These are phyloP conservation scores for Colletotrichum filicis DNA, from an alignment of 2,329 filamentous ascomycete species.

Conservation along the genomic window DNA sequence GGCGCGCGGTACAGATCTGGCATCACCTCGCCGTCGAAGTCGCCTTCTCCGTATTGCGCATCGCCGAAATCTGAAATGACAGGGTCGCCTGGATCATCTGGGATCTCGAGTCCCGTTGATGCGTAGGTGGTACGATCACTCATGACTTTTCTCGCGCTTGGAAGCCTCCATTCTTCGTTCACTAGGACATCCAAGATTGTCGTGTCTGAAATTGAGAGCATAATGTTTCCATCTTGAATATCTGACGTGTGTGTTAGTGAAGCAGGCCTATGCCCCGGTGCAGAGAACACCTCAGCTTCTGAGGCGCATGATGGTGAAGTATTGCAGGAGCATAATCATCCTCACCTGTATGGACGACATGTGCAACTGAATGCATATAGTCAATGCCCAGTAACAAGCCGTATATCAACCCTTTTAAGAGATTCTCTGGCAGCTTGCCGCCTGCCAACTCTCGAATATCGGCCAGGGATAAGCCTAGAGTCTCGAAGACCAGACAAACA, in stretches of 20 bases:
- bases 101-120: slow-evolving; percentile 40
- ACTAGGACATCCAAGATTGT: slow-evolving; percentile 32
- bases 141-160: slow-evolving; percentile 42
- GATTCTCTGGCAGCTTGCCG: slow-evolving; percentile 25
- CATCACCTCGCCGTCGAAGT: slow-evolving; percentile 43
- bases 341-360: slow-evolving; percentile 31
- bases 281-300: too few relatives aligned
- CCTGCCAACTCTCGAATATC: slow-evolving; percentile 32
- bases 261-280: too few relatives aligned
- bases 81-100: slow-evolving; percentile 36
- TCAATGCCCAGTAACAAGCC: slow-evolving; percentile 23
- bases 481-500: slow-evolving; percentile 21
- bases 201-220: slow-evolving; percentile 36
- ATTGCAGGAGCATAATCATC: not conserved
- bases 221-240: slow-evolving; percentile 40
- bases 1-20: slow-evolving; percentile 47
- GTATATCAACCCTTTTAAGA: slow-evolving; percentile 19
- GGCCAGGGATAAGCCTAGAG: slow-evolving; percentile 25
- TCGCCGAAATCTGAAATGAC: slow-evolving; percentile 46
- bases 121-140: slow-evolving; percentile 41
- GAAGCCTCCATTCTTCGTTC: slow-evolving; percentile 32
- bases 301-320: too few relatives aligned
- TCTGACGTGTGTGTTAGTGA: slow-evolving; percentile 27
- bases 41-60: slow-evolving; percentile 39
- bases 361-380: slow-evolving; percentile 24